A percentile compares a stretch with the other conserved stretches of the same genome.
Conservation (phyloP, 768 basidiomycete species). For the Rhodotorula kratochvilovae region DNA sequence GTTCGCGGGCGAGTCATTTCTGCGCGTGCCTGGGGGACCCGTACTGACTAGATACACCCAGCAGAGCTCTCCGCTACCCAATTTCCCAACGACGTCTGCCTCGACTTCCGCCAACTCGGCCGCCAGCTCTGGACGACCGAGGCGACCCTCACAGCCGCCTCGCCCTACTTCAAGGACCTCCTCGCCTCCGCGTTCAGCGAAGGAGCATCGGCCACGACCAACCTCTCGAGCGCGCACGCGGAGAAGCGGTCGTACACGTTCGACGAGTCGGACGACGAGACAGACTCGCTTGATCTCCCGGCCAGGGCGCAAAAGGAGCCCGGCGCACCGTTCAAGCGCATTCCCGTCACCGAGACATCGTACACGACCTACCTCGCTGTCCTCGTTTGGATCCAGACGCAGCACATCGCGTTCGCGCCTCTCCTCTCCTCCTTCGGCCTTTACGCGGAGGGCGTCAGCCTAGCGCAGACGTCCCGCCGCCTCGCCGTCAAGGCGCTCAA, state of each 20-base stretch:
- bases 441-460: background rate
- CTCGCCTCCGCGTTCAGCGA: background rate
- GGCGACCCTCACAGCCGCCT: background rate
- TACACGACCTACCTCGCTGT: conserved; percentile 18
- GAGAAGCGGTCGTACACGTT: background rate
- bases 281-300: background rate
- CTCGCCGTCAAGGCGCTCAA: too few relatives aligned
- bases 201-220: too few relatives aligned
- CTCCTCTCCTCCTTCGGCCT: background rate
- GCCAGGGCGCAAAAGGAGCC: background rate
- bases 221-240: too few relatives aligned
- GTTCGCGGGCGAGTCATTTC: too few relatives aligned
- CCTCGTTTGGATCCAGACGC: conserved; percentile 1
- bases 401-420: conserved; percentile 2
- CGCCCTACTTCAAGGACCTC: conserved; percentile 7
- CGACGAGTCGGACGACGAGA: conserved; percentile 7
- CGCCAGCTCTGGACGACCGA: too few relatives aligned
- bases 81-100: too few relatives aligned
- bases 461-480: too few relatives aligned
- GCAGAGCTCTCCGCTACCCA: too few relatives aligned
- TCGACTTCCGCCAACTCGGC: too few relatives aligned
- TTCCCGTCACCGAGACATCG: background rate
- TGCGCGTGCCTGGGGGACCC: too few relatives aligned
- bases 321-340: background rate
- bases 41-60: too few relatives aligned